Conservation (phyloP, 306 rosid species). For the Ormosia semicastrata region DNA sequence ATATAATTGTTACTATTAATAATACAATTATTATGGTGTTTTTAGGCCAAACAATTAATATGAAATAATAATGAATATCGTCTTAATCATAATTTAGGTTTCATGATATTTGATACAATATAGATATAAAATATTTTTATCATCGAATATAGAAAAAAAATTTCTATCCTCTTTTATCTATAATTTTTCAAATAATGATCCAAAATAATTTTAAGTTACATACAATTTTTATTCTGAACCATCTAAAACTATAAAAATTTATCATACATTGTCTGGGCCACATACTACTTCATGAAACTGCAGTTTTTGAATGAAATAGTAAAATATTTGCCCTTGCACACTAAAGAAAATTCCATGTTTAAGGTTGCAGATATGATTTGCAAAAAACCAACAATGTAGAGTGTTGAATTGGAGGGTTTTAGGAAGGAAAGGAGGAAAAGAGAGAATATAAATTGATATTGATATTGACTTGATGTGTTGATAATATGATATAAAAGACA, state of each 20-base stretch:
- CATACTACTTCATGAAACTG: neutral
- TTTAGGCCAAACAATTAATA: neutral
- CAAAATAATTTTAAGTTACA: neutral
- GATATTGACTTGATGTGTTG: too few relatives aligned
- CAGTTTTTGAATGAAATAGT: neutral
- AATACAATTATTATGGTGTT: neutral
- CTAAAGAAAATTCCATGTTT: neutral
- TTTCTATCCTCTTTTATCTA: neutral
- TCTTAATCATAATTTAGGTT: slow-evolving; percentile 3
- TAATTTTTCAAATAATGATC: too few relatives aligned
- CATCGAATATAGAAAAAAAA: too few relatives aligned
- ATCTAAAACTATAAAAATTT: neutral
- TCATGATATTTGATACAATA: too few relatives aligned
- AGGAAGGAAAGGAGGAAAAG: too few relatives aligned
- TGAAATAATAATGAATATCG: neutral
- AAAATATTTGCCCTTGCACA: neutral
- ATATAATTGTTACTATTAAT: neutral
- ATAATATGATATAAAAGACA: too few relatives aligned
- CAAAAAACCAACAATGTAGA: neutral
- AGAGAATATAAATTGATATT: too few relatives aligned
- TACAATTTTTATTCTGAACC: too few relatives aligned
- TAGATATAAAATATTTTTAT: too few relatives aligned
- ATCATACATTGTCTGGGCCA: neutral
- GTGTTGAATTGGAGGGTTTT: too few relatives aligned
- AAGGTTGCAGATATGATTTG: neutral